Evolutionary conservation across 768 basidiomycete genomes (phyloP), one percentile per base, ranked within the genome.

Genomic region (Auricularia heimuer): DNA sequence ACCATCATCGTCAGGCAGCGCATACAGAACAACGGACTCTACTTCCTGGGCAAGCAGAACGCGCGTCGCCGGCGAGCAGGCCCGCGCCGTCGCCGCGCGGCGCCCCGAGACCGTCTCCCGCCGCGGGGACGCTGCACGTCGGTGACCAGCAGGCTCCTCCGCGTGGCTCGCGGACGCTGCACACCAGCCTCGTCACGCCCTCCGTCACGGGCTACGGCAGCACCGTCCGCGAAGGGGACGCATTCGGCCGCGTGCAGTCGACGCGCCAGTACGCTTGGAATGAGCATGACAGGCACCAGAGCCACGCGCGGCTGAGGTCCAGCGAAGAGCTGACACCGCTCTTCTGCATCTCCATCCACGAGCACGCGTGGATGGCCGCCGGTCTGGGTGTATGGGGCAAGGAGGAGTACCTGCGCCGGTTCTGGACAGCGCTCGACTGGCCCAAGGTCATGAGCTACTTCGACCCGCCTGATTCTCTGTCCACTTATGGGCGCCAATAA

Each of bases 341-440:
- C 64, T 86, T 92, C 73, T 90, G 89, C 67, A 71, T 94, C 62
- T 85, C 86, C 54, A 83, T 91, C 3, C 83, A 93, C 69, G 92
- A 94, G 74, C 93, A 92, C 69, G 87, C 88, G 34, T 96, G 92
- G 91, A 79, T 96, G 71, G 79, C 80, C 61, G 87, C 89, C 24
- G 90, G 89, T 45, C 93, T 88, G 68, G 93, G 93, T 3, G 83
- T 96, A 3, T 94, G 91, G 90, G 93, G 94, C 33, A 90, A 92
- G 75, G 92, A 95, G 73, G 82, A 82, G 69, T 96, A 92, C 81
- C 72, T 95, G 72, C 83, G 81, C 70, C 82, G 86, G 71, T 93
- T 94, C 76, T 96, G 92, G 92, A 79, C 78, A 10, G 89, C 88
- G 24, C 74, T 95, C 63, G 81, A 96, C 73, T 96, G 93, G 93